phyloP scores from a whole-genome alignment of 1,139 yeast genomes.

The Sugiyamaella pinicola region DNA sequence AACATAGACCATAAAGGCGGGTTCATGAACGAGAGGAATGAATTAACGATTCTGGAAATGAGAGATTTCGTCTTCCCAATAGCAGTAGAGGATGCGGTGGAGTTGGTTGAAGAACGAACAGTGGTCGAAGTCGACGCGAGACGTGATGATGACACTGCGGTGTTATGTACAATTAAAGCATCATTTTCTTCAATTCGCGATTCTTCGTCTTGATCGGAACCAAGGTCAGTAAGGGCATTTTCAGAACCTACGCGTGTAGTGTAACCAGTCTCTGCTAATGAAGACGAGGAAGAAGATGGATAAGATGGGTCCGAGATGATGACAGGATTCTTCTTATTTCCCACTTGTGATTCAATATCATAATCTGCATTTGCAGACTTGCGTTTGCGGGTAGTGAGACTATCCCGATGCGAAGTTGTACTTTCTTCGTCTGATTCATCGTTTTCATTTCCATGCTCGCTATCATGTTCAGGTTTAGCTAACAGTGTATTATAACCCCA shows the following conservation, averaged over 20 bases:
- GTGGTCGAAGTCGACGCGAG: neutral
- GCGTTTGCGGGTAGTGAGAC: neutral
- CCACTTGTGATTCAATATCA: constrained; percentile 9
- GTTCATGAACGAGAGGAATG: constrained; percentile 65
- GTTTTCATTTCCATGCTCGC: constrained; percentile 17
- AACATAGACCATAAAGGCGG: constrained; percentile 96
- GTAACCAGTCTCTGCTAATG: constrained; percentile 36
- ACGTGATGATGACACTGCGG: neutral
- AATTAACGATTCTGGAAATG: neutral
- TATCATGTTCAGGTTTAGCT: constrained; percentile 47
- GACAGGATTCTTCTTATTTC: neutral
- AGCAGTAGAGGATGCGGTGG: neutral
- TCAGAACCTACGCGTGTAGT: constrained; percentile 19
- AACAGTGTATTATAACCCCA: constrained; percentile 86
- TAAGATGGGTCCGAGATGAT: constrained; percentile 22
- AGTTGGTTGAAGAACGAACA: neutral
- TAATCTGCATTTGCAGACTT: neutral
- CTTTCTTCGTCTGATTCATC: constrained; percentile 1
- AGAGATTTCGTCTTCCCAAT: constrained; percentile 2
- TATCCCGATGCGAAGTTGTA: neutral
- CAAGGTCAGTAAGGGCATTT: constrained; percentile 1
- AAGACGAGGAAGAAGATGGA: constrained; percentile 26
- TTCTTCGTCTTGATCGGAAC: neutral
- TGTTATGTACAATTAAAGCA: neutral
- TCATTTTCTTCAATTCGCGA: neutral